Base-by-base conservation (phyloP, 2,329 filamentous ascomycete species). In the Podosphaera leucotricha region DNA sequence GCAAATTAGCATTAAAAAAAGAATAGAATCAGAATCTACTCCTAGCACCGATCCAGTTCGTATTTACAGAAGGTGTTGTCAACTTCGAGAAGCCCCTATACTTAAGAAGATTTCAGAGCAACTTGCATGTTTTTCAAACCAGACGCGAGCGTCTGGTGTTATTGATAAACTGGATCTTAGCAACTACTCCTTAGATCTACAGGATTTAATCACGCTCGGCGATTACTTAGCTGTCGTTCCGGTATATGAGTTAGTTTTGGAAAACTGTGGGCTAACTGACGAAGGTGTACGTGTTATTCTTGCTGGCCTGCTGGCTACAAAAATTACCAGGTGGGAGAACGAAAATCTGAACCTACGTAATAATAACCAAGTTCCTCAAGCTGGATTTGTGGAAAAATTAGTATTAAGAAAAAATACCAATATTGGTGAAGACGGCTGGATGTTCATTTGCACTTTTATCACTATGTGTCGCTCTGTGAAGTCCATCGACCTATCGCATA, bases 191-290 rank as follows among this genome's bases (percentile, higher is more conserved):
- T 70, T 98, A 62, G 80, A 87, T 47, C 62, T 92, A 39, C 71
- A 79, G 2, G 90, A 98, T 57, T 68, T 93, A 21, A 62, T 86
- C 43, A 94, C 90, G 0, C 67, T 98, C 1, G 83, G 86, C 42
- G 90, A 98, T 58, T 98, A 87, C 66, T 67, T 98, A 36, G 87
- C 90, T 4, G 76, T 98, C 6, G 87, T 95, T 0, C 87, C 90
- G 0, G 77, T 95, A 2, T 79, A 81, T 52, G 84, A 92, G 54
- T 62, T 98, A 0, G 67, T 92, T 6, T 62, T 95, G 44, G 86
- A 94, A 54, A 83, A 92, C 56, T 87, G 84, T 47, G 81, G 84
- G 5, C 62, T 98, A 33, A 82, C 72, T 1, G 86, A 95, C 54
- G 85, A 92, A 58, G 84, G 84, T 2, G 66, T 94, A 6, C 72